Percentiles rank a stretch among this genome's conserved stretches.
Conservation (phyloP, 2,329 filamentous ascomycete species). For the Diaporthe aspalathi region DNA sequence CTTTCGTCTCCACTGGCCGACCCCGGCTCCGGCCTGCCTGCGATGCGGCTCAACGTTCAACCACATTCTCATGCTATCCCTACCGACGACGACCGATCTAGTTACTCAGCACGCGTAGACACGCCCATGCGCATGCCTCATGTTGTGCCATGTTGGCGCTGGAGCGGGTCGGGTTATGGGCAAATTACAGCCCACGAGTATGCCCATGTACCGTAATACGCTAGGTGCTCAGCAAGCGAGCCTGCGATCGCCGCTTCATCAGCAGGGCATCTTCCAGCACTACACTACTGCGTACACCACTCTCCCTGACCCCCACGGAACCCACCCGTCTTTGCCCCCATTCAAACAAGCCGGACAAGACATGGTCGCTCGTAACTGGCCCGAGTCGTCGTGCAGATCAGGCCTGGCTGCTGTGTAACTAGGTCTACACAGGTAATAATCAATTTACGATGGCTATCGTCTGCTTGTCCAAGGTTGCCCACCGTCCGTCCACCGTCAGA, state of each 20-base stretch:
- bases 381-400: slow-evolving; percentile 10
- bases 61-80: not conserved
- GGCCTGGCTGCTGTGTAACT: slow-evolving; percentile 18
- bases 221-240: not conserved
- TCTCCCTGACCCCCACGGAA: slow-evolving; percentile 16
- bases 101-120: too few relatives aligned
- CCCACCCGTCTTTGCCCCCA: slow-evolving; percentile 3
- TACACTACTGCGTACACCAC: not conserved
- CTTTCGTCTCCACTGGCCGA: not conserved
- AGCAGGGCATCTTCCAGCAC: not conserved
- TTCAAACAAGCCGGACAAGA: not conserved
- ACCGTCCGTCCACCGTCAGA: not conserved
- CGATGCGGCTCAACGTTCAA: slow-evolving; percentile 19
- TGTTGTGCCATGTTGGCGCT: not conserved
- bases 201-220: not conserved
- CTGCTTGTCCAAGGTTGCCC: not conserved
- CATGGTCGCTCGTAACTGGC: slow-evolving; percentile 6
- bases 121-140: not conserved
- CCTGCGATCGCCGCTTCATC: slow-evolving; percentile 13
- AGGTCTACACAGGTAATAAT: too few relatives aligned
- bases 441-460: too few relatives aligned
- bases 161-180: not conserved
- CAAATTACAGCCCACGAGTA: not conserved
- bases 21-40: slow-evolving; percentile 10
- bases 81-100: too few relatives aligned